Percentiles rank a stretch among this genome's conserved stretches.
Evolutionary conservation across 257 asterid genomes (phyloP).

Genomic region (Solanum pimpinellifolium): DNA sequence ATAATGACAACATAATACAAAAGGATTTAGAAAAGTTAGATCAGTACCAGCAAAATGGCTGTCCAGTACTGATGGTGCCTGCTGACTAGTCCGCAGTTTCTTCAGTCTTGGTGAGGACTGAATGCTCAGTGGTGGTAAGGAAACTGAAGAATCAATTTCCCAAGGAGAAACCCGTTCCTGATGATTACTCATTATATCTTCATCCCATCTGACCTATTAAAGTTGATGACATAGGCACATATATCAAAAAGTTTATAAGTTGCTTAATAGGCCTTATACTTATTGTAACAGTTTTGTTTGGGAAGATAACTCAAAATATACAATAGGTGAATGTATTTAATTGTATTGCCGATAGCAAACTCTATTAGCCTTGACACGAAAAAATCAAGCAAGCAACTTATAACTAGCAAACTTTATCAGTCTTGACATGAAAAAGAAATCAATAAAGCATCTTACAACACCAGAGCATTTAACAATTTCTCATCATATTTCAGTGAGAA

Average conservation of each 20-base stretch:
- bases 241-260: neutral
- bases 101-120: slow-evolving; percentile 79
- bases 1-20: neutral
- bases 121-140: slow-evolving; percentile 54
- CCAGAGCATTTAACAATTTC: neutral
- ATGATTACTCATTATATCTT: slow-evolving; percentile 54
- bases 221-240: neutral
- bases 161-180: slow-evolving; percentile 95
- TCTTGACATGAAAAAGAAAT: neutral
- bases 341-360: neutral
- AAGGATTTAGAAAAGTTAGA: slow-evolving; percentile 5
- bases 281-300: neutral
- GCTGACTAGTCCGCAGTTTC: slow-evolving; percentile 59
- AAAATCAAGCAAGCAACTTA: neutral
- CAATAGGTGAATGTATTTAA: neutral
- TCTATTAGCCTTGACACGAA: neutral
- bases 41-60: slow-evolving; percentile 46
- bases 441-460: neutral
- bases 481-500: neutral
- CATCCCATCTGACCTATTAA: slow-evolving; percentile 93
- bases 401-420: neutral
- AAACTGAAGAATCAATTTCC: slow-evolving; percentile 91
- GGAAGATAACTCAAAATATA: neutral
- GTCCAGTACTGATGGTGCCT: slow-evolving; percentile 38
- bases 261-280: neutral